Evolutionary conservation across 176 grass and related monocot species (phyloP).

Genomic region (Bromus sterilis): DNA sequence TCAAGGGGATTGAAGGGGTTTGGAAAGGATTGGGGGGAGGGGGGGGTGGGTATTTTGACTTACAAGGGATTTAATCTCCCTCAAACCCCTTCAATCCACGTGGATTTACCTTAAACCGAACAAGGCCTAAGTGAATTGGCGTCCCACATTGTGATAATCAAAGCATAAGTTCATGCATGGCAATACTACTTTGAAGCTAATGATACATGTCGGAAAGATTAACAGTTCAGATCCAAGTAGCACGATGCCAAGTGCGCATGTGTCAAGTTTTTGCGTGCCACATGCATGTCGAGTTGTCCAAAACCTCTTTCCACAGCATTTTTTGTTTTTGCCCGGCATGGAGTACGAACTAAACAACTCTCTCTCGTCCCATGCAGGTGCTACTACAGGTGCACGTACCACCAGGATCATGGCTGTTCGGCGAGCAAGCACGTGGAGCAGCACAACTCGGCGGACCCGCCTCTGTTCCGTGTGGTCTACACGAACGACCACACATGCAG

Average conservation of each 20-base stretch:
- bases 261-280: slow-evolving; percentile 24
- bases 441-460: slow-evolving; percentile 28
- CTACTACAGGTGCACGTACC: slow-evolving; percentile 62
- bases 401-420: slow-evolving; percentile 40
- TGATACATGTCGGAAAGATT: slow-evolving; percentile 38
- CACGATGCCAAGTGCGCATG: slow-evolving; percentile 21
- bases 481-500: slow-evolving; percentile 43
- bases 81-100: no score
- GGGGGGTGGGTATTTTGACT: no score
- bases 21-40: no score
- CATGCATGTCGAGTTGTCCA: slow-evolving; percentile 5
- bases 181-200: slow-evolving; percentile 26
- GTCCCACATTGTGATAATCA: neutral
- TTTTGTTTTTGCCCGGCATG: slow-evolving; percentile 6
- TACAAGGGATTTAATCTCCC: no score
- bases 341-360: neutral
- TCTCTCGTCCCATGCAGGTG: slow-evolving; percentile 24
- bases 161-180: slow-evolving; percentile 16
- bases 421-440: slow-evolving; percentile 62
- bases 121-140: no score
- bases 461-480: slow-evolving; percentile 45
- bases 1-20: no score
- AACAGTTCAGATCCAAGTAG: slow-evolving; percentile 18
- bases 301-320: neutral
- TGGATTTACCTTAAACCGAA: no score